Conservation (phyloP, 106 monocot genomes). For the Triglochin maritima region DNA sequence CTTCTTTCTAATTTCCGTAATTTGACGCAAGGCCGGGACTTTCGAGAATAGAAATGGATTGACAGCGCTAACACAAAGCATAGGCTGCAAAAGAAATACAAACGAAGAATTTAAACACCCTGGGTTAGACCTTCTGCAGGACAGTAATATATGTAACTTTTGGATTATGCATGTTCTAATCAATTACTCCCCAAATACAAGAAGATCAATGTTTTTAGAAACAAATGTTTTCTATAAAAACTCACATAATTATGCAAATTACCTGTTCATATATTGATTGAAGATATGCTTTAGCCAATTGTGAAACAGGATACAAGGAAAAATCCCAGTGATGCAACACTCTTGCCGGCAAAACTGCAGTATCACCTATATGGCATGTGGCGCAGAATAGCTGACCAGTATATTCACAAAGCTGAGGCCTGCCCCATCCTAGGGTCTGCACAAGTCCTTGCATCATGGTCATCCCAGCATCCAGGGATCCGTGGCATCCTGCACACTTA, state of each 20-base stretch:
- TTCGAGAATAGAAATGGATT: conserved; percentile 91
- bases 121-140: no score
- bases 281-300: conserved; percentile 88
- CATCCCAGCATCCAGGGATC: conserved; percentile 44
- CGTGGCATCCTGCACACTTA: conserved; percentile 79
- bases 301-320: conserved; percentile 79
- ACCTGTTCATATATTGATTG: conserved; percentile 95
- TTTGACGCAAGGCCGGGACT: conserved; percentile 79
- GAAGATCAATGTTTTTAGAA: no score
- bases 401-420: conserved; percentile 69
- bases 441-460: conserved; percentile 55
- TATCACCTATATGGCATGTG: conserved; percentile 80
- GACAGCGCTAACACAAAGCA: conserved; percentile 97
- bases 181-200: no score
- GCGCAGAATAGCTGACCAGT: conserved; percentile 86
- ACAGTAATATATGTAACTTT: no score
- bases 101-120: not conserved
- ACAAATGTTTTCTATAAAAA: no score
- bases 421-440: conserved; percentile 63
- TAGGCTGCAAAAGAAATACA: conserved; percentile 49
- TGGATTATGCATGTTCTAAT: no score
- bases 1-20: conserved; percentile 83
- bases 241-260: not conserved
- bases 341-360: conserved; percentile 64
- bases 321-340: conserved; percentile 96